Evolutionary conservation across 2,329 filamentous ascomycete genomes (phyloP), one percentile per base, ranked within the genome.

Genomic region (Ilyonectria mors-panacis): DNA sequence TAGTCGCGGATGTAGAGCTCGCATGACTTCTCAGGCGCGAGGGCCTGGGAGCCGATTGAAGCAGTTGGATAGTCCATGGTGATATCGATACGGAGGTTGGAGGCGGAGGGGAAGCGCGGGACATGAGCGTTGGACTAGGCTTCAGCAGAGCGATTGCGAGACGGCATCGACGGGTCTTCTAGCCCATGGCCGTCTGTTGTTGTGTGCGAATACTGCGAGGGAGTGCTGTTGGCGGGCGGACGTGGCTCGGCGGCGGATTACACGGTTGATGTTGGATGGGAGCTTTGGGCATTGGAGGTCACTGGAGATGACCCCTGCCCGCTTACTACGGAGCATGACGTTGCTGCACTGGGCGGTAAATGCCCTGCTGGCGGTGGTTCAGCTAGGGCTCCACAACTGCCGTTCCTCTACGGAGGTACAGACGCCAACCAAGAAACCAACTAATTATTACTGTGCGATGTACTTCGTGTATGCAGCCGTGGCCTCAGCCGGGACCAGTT

Each of bases 1-100:
- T 94, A 90, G 78, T 98, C 94, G 83, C 93, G 93, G 80, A 97
- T 91, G 76, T 96, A 88, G 68, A 97, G 90, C 76, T 92, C 92
- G 82, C 94, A 92, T 64, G 91, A 89, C 84, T 86, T 88, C 66
- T 89, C 87, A 69, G 83, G 81, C 50, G 85, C 82, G 15, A 85
- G 84, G 71, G 84, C 77, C 74, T 86, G 83, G 66, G 84, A 80
- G 69, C 77, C 82, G 83, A 85, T 86, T 58, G 81, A 74, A 69
- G 80, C 74, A 50, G 83, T 78, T 63, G 80, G 78, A 77, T 83
- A 81, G 77, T 88, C 86, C 86, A 88, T 88, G 74, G 73, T 80
- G 70, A 59, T 42, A 26, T 48, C 48, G 56, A 65, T 48, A 26
- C 45, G 45, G 54, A 70, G 53, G 51, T 56, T 56, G 51, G 53